Evolutionary conservation across 352 stramenopile genomes (phyloP).

Genomic region (Thraustotheca clavata): DNA sequence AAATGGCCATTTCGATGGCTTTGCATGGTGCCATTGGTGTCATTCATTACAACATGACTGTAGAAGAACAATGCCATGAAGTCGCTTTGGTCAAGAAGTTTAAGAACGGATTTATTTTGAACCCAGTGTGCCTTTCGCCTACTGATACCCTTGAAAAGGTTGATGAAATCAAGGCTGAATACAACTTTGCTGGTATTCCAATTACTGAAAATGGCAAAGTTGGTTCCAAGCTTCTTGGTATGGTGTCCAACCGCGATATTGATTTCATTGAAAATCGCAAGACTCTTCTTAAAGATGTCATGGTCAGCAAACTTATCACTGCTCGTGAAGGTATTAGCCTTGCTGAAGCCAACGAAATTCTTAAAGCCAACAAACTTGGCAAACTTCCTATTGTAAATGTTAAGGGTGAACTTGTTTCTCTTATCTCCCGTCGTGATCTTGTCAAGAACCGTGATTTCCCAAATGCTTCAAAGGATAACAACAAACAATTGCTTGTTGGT

Average conservation of each 20-base stretch:
- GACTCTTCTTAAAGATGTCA: constrained; percentile 80
- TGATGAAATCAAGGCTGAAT: constrained; percentile 92
- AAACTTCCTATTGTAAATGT: constrained; percentile 99
- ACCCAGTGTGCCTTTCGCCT: constrained; percentile 94
- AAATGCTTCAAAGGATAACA: constrained; percentile 94
- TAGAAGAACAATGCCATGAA: constrained; percentile 95
- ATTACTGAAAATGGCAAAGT: constrained; percentile 98
- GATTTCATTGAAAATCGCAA: constrained; percentile 96
- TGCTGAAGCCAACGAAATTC: constrained; percentile 95
- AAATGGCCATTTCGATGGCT: constrained; percentile 99
- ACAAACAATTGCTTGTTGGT: constrained; percentile 98
- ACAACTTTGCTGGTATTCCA: constrained; percentile 98
- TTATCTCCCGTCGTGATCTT: constrained; percentile 97
- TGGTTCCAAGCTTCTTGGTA: constrained; percentile 95
- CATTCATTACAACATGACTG: constrained; percentile 99
- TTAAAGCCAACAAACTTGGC: constrained; percentile 98
- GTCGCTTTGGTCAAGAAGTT: constrained; percentile 97
- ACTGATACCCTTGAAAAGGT: constrained; percentile 95
- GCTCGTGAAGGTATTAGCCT: constrained; percentile 93
- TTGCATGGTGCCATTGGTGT: constrained; percentile 98
- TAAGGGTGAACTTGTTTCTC: constrained; percentile 95
- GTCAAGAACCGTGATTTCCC: constrained; percentile 98
- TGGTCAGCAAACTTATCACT: constrained; percentile 88
- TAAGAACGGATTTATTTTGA: constrained; percentile 99
- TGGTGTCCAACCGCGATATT: constrained; percentile 99